phyloP scores from a whole-genome alignment of 257 asterid genomes.

The Parsonsia alboflavescens region DNA sequence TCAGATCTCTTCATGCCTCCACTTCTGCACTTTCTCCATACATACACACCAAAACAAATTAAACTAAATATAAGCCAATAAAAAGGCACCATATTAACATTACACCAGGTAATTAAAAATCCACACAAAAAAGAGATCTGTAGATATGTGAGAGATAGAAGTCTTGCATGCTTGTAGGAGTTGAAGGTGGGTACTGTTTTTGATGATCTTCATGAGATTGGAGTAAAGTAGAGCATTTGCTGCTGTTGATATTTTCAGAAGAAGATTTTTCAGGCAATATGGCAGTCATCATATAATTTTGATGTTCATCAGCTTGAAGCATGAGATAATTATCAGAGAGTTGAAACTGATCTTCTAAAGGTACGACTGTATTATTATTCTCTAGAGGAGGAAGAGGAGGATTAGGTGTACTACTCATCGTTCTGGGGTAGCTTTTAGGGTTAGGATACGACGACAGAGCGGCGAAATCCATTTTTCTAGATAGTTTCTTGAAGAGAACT shows the following conservation, averaged over 20 bases:
- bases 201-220: slow-evolving; percentile 6
- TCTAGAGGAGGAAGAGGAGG: no score
- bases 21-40: slow-evolving; percentile 9
- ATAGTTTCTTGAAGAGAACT: no score
- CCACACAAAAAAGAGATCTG: neutral
- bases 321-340: slow-evolving; percentile 9
- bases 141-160: neutral
- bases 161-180: slow-evolving; percentile 20
- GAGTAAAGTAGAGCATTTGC: neutral
- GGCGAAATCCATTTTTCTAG: no score
- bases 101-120: neutral
- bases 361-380: no score
- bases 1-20: slow-evolving; percentile 5
- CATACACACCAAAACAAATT: neutral
- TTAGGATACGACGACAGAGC: no score
- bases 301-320: neutral
- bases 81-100: no score
- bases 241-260: slow-evolving; percentile 3
- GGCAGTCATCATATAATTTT: neutral
- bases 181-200: neutral
- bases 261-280: neutral
- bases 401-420: no score
- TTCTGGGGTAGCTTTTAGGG: no score
- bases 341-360: slow-evolving; percentile 9
- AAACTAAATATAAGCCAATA: neutral